These are phyloP conservation scores for Coemansia sp. DNA, from an alignment of 192 early-diverging fungal species.

Conservation along the genomic window DNA sequence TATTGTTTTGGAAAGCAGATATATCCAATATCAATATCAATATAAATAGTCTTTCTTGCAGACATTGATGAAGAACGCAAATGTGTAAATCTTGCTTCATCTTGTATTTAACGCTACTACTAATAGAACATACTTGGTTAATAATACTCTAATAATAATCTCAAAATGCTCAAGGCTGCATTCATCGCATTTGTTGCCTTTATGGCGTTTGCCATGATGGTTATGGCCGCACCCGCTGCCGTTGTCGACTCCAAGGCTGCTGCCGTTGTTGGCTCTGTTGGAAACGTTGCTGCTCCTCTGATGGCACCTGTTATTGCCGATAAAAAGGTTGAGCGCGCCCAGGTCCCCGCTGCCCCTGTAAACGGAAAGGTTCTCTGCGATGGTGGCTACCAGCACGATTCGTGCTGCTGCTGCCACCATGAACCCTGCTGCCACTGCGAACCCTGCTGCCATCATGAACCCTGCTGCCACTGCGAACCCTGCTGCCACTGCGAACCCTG, in stretches of 20 bases:
- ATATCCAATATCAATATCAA: too few species aligned
- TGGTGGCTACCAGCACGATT: constrained; percentile 17
- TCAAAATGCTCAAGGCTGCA: constrained; percentile 30
- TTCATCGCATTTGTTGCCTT: constrained; percentile 43
- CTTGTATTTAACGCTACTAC: not conserved
- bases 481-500: constrained; percentile 23
- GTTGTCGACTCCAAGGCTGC: constrained; percentile 12
- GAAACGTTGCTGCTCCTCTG: constrained; percentile 8
- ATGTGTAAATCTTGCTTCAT: too few species aligned
- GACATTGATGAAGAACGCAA: too few species aligned
- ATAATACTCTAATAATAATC: not conserved
- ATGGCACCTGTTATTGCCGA: constrained; percentile 6
- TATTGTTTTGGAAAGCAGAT: too few species aligned
- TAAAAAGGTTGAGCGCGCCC: not conserved
- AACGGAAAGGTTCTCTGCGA: constrained; percentile 30
- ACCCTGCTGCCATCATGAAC: constrained; percentile 12
- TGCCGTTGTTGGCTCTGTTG: not conserved
- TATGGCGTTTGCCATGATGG: constrained; percentile 48
- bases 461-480: constrained; percentile 2
- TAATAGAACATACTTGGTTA: not conserved
- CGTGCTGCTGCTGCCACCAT: constrained; percentile 20
- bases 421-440: constrained; percentile 15
- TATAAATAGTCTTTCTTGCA: too few species aligned
- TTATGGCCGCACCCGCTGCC: constrained; percentile 33
- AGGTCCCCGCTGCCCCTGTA: constrained; percentile 9